Conservation (phyloP, 169 alveolate species). For the Cryptosporidium ryanae region DNA sequence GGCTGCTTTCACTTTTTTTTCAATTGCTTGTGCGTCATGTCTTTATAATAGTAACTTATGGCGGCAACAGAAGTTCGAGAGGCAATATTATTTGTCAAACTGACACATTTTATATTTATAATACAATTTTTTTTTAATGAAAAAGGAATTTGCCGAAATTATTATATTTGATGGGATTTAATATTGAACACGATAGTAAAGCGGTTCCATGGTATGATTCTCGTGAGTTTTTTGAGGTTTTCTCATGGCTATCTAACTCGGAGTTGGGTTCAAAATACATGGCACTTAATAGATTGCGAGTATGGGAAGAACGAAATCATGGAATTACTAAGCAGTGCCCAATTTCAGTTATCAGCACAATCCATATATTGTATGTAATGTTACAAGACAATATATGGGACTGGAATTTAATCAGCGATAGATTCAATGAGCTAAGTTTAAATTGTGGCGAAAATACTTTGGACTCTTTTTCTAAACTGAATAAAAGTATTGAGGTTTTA, state of each 20-base stretch:
- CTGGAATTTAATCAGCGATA: constrained; percentile 51
- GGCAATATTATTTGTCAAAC: no score
- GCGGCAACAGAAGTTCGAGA: constrained; percentile 18
- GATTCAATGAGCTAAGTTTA: constrained; percentile 9
- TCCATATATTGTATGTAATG: constrained; percentile 46
- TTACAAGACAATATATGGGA: constrained; percentile 54
- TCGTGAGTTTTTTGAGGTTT: constrained; percentile 57
- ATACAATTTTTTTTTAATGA: not conserved
- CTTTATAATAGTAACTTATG: not conserved
- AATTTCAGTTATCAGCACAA: constrained; percentile 48
- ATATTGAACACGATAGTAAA: not conserved
- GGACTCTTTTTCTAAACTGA: not conserved
- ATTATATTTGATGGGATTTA: constrained; percentile 10
- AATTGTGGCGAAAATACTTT: not conserved
- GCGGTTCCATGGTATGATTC: constrained; percentile 61
- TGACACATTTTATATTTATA: not conserved
- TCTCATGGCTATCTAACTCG: constrained; percentile 28
- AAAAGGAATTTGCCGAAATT: not conserved
- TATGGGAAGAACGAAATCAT: constrained; percentile 55
- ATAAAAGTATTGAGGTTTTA: not conserved
- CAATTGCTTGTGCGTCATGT: no score
- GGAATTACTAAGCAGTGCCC: constrained; percentile 64
- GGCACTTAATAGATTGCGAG: constrained; percentile 42
- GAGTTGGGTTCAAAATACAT: constrained; percentile 25
- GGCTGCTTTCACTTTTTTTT: no score